Conservation (phyloP, 2,329 filamentous ascomycete species). For the Exophiala bonariae region DNA sequence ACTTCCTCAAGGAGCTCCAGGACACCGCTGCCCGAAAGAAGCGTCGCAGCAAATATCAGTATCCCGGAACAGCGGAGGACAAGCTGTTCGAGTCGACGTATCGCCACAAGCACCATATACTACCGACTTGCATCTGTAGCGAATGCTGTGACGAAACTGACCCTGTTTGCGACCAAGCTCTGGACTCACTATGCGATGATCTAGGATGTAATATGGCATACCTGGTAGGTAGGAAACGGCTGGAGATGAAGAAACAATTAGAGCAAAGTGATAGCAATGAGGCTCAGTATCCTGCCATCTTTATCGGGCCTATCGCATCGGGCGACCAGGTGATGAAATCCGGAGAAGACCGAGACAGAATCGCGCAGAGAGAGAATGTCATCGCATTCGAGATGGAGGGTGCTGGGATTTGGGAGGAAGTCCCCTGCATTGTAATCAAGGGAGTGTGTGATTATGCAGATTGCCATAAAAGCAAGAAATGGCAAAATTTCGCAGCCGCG, state of each 20-base stretch:
- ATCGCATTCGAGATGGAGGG: conserved; percentile 25
- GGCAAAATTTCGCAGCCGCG: conserved; percentile 12
- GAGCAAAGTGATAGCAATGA: too few relatives aligned
- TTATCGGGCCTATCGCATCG: conserved; percentile 41
- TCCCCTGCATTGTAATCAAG: conserved; percentile 18
- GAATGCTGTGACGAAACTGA: neutral
- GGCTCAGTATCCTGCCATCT: conserved; percentile 16
- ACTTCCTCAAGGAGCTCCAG: too few relatives aligned
- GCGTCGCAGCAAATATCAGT: conserved; percentile 10
- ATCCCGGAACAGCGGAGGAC: conserved; percentile 33
- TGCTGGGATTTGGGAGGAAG: conserved; percentile 21
- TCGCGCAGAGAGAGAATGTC: conserved; percentile 28
- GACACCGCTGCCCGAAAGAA: neutral
- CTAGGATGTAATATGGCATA: conserved; percentile 22
- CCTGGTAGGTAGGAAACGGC: conserved; percentile 17
- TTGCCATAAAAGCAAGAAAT: conserved; percentile 16
- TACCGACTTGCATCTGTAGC: too few relatives aligned
- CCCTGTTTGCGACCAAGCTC: conserved; percentile 24
- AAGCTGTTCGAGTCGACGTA: conserved; percentile 32
- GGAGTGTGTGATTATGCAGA: conserved; percentile 22
- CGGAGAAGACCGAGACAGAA: conserved; percentile 35
- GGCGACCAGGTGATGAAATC: conserved; percentile 43
- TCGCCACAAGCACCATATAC: conserved; percentile 36
- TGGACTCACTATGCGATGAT: conserved; percentile 12
- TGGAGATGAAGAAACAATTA: too few relatives aligned